Percentiles rank a stretch among this genome's conserved stretches.
Evolutionary conservation across 2,329 filamentous ascomycete species (phyloP).

Genomic region (Cordyceps cicadae): DNA sequence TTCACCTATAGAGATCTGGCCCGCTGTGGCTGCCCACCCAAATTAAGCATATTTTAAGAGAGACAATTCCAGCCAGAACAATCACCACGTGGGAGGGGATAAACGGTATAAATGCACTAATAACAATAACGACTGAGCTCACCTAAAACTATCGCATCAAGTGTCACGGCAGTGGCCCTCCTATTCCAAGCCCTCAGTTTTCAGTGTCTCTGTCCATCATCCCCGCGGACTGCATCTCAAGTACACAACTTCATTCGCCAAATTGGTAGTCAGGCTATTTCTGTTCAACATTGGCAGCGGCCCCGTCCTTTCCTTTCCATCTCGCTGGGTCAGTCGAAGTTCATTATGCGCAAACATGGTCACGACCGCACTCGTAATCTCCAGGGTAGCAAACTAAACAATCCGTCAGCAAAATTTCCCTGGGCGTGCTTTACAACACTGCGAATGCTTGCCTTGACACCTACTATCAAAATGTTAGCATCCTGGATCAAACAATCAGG

Average conservation of each 20-base stretch:
- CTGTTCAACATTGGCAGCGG: slow-evolving; percentile 13
- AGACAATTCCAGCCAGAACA: not conserved
- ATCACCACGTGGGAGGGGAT: not conserved
- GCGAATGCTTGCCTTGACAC: not conserved
- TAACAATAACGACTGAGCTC: not conserved
- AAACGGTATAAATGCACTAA: not conserved
- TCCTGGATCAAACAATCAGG: not conserved
- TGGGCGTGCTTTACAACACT: not conserved
- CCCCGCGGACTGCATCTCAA: not conserved
- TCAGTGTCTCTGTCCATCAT: too few species aligned
- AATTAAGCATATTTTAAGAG: not conserved
- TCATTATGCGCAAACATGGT: slow-evolving; percentile 43
- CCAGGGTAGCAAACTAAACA: slow-evolving; percentile 41
- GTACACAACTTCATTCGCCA: not conserved
- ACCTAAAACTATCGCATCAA: too few species aligned
- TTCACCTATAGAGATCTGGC: not conserved
- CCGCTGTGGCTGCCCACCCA: not conserved
- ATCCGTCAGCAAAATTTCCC: slow-evolving; percentile 4
- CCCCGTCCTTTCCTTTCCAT: slow-evolving; percentile 22
- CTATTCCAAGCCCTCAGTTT: not conserved
- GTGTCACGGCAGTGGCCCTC: too few species aligned
- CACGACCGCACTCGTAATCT: slow-evolving; percentile 40
- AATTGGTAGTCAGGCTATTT: slow-evolving; percentile 4
- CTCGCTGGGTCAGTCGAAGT: slow-evolving; percentile 32
- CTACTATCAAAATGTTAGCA: not conserved